Evolutionary conservation across 2,329 filamentous ascomycete genomes (phyloP).

Genomic region (Microsporum ferrugineum): DNA sequence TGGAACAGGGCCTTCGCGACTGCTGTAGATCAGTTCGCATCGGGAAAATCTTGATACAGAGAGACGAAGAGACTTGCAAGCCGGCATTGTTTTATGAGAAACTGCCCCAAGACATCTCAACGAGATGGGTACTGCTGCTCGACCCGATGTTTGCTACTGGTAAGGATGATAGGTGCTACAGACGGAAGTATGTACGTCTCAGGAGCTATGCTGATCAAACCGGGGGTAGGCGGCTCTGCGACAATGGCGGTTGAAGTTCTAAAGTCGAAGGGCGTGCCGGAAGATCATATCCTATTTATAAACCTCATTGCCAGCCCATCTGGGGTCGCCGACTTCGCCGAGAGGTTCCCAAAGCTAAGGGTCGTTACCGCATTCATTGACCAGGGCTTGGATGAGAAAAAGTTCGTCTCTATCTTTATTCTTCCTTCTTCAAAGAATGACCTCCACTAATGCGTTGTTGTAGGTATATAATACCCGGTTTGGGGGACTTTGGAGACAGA

Average conservation of each 20-base stretch:
- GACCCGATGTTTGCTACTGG: constrained; percentile 99
- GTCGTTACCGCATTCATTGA: constrained; percentile 96
- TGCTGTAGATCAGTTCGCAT: constrained; percentile 97
- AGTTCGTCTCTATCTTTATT: constrained; percentile 47
- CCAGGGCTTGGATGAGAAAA: constrained; percentile 91
- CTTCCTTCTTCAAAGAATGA: constrained; percentile 6
- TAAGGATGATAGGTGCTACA: constrained; percentile 31
- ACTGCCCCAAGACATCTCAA: constrained; percentile 81
- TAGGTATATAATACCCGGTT: constrained; percentile 88
- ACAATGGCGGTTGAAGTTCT: constrained; percentile 95
- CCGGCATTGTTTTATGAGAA: constrained; percentile 98
- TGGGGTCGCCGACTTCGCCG: constrained; percentile 77
- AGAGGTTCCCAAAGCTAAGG: constrained; percentile 75
- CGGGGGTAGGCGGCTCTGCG: constrained; percentile 65
- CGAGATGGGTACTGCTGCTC: constrained; percentile 83
- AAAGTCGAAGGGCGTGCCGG: constrained; percentile 78
- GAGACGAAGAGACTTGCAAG: constrained; percentile 85
- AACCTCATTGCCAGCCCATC: constrained; percentile 97
- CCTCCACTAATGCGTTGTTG: constrained; percentile 11
- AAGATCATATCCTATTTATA: constrained; percentile 89
- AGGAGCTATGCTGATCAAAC: not conserved
- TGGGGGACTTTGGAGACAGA: constrained; percentile 90
- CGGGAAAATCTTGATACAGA: constrained; percentile 94
- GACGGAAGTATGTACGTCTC: not conserved
- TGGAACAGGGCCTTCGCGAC: constrained; percentile 93